Evolutionary conservation across 2,329 filamentous ascomycete species (phyloP), one percentile per base, ranked within the genome.

Genomic region (Penicillium occitanis): DNA sequence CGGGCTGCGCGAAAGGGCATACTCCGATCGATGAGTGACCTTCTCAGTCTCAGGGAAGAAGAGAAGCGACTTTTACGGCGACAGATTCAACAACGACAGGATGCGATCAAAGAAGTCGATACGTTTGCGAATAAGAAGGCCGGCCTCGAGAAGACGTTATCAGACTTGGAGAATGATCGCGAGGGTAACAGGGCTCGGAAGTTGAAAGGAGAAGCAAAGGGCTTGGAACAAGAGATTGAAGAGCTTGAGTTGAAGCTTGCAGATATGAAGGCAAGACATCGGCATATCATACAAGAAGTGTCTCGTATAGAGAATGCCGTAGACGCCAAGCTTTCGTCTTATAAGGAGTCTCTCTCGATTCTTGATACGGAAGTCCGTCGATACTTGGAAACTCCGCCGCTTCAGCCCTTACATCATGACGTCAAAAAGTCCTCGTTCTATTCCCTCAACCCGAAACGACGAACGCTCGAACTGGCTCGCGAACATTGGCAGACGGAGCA

Each of bases 391-490:
- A 76, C 77, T 30, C 82, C 83, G 13, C 83, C 80, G 3, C 70
- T 81, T 35, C 73, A 75, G 62, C 76, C 82, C 8, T 70, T 79
- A n/a, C 67, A 69, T 3, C 69, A 70, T n/a, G 66, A 48, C 5
- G 70, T 77, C 2, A 70, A 64, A 22, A 66, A 73, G 72, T 67
- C 80, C 65, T 78, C 77, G 2, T 86, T 86, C 70, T 81, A 84
- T 60, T 76, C 81, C 2, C 76, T 88, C 37, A 84, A 84, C n/a
- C 77, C 82, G 0, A 83, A 85, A 64, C 81, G 85, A 42, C 80
- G 87, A 50, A 89, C 86, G 1, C 79, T 89, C 30, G 83, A 85
- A 35, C 84, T 88, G 81, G 87, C 86, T 4, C 80, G 81, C 65
- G 85, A 87, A 50, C 83, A 87, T 68, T 88, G 84, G 81, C 75